phyloP scores from a whole-genome alignment of 176 grass and related monocot species.

The Oryza officinalis region DNA sequence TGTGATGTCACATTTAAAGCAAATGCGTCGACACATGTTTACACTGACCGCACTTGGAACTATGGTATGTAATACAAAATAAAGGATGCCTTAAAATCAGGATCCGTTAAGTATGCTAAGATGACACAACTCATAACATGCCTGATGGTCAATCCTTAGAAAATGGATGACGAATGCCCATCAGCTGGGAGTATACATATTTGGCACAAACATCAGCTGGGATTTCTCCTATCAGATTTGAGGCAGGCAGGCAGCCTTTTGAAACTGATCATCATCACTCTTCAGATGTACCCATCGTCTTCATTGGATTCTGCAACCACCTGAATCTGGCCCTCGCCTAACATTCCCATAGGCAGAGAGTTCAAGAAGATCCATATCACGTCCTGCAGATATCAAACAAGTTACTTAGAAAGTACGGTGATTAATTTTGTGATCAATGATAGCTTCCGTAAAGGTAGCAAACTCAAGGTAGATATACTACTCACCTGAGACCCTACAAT shows the following conservation, averaged over 20 bases:
- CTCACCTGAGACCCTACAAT: constrained; percentile 91
- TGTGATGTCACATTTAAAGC: constrained; percentile 19
- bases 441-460: background rate
- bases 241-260: constrained; percentile 2
- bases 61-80: constrained; percentile 12
- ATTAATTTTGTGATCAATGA: constrained; percentile 2
- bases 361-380: constrained; percentile 94
- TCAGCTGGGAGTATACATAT: constrained; percentile 7
- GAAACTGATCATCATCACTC: constrained; percentile 14
- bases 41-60: constrained; percentile 15
- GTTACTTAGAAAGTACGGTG: constrained; percentile 3
- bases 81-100: constrained; percentile 7
- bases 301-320: constrained; percentile 95
- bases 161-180: background rate
- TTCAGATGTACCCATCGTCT: constrained; percentile 31
- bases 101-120: constrained; percentile 17
- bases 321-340: constrained; percentile 67
- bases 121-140: constrained; percentile 24
- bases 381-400: constrained; percentile 55
- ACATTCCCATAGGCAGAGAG: constrained; percentile 94
- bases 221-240: constrained; percentile 18
- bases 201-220: constrained; percentile 26
- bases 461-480: constrained; percentile 9
- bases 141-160: constrained; percentile 13
- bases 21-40: constrained; percentile 22